Percentiles rank a stretch among this genome's conserved stretches.
These are phyloP conservation scores for Linnemannia schmuckeri DNA, from an alignment of 192 early-diverging fungal species.

Conservation along the genomic window DNA sequence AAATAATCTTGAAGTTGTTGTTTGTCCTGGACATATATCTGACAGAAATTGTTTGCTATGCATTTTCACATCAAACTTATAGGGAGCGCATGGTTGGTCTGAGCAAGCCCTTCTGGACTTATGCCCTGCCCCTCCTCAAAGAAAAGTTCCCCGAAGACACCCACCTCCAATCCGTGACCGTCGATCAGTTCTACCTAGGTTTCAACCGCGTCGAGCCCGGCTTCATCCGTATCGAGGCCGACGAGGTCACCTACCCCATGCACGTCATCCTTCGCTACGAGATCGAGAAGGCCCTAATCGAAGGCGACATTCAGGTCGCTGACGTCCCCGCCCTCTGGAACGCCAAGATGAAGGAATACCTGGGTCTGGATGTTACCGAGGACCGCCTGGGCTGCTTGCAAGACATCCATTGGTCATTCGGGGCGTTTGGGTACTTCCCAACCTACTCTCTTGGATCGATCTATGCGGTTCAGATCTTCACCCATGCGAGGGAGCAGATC, in stretches of 20 bases:
- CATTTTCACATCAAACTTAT: neutral
- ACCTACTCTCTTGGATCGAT: constrained; percentile 60
- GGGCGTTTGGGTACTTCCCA: constrained; percentile 57
- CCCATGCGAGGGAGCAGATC: constrained; percentile 30
- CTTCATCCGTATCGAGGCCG: constrained; percentile 55
- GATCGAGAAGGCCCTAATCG: constrained; percentile 50
- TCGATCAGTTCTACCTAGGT: constrained; percentile 38
- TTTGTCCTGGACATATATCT: no score
- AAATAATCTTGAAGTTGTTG: neutral
- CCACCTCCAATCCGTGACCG: constrained; percentile 23
- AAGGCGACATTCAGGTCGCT: constrained; percentile 39
- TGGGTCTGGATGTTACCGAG: constrained; percentile 45
- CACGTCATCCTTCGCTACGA: constrained; percentile 57
- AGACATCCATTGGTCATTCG: constrained; percentile 58
- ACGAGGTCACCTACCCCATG: constrained; percentile 57
- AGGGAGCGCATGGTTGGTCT: constrained; percentile 55
- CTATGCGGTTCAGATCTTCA: constrained; percentile 45
- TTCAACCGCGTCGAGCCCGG: constrained; percentile 53
- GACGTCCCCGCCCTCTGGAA: constrained; percentile 55
- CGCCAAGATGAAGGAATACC: constrained; percentile 57
- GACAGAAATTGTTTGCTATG: neutral
- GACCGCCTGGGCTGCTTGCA: constrained; percentile 54
- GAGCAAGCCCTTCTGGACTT: constrained; percentile 50
- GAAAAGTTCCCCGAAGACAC: constrained; percentile 36
- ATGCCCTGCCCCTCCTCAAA: constrained; percentile 47